Conservation (phyloP, 805 yeast species). For the Kodamaea hsintzibuensis region DNA sequence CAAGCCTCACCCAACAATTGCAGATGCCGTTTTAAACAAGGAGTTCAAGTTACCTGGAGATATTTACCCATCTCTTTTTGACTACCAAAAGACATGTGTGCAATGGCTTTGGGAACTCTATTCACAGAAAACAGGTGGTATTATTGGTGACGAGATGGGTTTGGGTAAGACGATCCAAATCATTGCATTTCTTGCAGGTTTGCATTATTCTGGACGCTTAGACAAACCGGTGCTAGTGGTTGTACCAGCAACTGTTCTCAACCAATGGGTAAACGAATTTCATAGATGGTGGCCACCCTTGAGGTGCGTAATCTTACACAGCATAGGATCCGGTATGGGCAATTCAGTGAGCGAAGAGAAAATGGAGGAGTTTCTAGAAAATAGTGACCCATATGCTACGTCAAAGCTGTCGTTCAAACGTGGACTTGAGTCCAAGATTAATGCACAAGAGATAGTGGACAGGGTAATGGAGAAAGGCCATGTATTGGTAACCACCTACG, state of each 20-base stretch:
- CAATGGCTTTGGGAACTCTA: slow-evolving; percentile 98
- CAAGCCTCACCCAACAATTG: slow-evolving; percentile 71
- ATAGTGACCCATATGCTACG: slow-evolving; percentile 36
- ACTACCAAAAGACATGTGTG: slow-evolving; percentile 93
- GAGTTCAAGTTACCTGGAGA: slow-evolving; percentile 86
- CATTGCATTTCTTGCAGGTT: slow-evolving; percentile 85
- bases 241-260: slow-evolving; percentile 95
- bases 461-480: slow-evolving; percentile 70
- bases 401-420: slow-evolving; percentile 15
- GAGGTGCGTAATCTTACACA: slow-evolving; percentile 80
- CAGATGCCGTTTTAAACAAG: slow-evolving; percentile 74
- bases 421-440: slow-evolving; percentile 33
- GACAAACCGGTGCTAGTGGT: slow-evolving; percentile 82
- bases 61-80: slow-evolving; percentile 80
- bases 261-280: slow-evolving; percentile 96
- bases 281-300: slow-evolving; percentile 99
- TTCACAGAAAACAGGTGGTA: slow-evolving; percentile 88
- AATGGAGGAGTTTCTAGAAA: slow-evolving; percentile 51
- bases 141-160: slow-evolving; percentile 98
- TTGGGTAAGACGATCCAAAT: slow-evolving; percentile 94
- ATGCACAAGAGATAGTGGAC: slow-evolving; percentile 52
- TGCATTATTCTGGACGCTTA: slow-evolving; percentile 77
- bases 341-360: slow-evolving; percentile 38
- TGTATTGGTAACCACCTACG: slow-evolving; percentile 87
- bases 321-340: slow-evolving; percentile 87